Evolutionary conservation across 352 stramenopile species (phyloP), one percentile per base, ranked within the genome.

Genomic region (Phytopythium cucurbitacearum): DNA sequence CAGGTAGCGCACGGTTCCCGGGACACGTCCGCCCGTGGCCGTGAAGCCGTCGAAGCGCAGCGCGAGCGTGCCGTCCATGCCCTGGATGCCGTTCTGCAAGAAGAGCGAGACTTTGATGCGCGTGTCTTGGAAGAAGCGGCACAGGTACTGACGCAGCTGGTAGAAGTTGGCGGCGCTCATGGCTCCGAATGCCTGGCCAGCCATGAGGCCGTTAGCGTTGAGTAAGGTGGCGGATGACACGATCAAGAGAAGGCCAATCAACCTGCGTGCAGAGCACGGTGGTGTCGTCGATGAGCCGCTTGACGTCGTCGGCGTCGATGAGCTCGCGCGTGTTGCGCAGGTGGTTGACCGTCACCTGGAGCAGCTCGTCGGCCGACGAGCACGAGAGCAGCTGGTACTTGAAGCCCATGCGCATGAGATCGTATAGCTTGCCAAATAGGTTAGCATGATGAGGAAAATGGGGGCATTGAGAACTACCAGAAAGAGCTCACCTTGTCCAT

Each of bases 401-500:
- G 71, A 97, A 96, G n/a, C 88, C 91, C 91, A 98, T 97, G 51
- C 86, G 89, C 85, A 98, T 97, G 53, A 98, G 71, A 48, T 97
- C 91, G 66, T 97, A 97, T 32, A 98, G 83, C 80, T 80, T 60
- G 39, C 35, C 7, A 7, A 54, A 13, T 39, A 57, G 7, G 40
- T 1, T 34, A 49, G 9, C 38, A 21, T 38, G 47, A 21, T 40
- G 35, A 48, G 47, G 28, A 4, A 44, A 8, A 36, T 57, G 5
- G 13, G 33, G 38, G 7, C 16, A 47, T 13, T 48, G 3, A 5
- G 12, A 40, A 15, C 7, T 12, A 32, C 7, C 7, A 42, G 10
- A 40, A 33, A 15, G 10, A 5, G 10, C 0, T 16, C 16, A 87
- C 78, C 71, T 98, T 97, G 71, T 96, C 85, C 91, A 97, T 97